Conservation (phyloP, 208 protist species). For the Crithidia brevicula region DNA sequence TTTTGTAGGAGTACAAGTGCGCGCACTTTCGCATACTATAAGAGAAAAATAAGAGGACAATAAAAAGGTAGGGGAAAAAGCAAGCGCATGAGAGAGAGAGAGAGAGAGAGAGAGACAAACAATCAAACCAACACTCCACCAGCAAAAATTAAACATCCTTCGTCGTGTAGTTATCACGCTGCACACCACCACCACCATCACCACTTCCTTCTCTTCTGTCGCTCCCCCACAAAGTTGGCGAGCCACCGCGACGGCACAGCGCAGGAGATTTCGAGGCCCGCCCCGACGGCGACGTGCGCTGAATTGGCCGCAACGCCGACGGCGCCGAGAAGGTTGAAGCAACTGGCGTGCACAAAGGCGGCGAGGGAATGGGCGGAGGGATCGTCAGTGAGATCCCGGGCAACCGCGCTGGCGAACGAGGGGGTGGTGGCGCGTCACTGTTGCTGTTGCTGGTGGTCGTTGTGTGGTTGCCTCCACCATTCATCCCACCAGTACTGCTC, state of each 20-base stretch:
- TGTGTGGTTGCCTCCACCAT: too few species aligned
- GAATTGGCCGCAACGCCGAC: not conserved
- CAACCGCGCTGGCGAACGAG: constrained; percentile 3
- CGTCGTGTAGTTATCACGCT: too few species aligned
- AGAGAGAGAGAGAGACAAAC: not conserved
- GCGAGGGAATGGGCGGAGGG: not conserved
- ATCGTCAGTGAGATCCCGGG: not conserved
- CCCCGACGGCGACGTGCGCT: too few species aligned
- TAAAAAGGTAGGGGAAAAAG: too few species aligned
- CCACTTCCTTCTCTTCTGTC: not conserved
- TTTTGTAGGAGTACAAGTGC: too few species aligned
- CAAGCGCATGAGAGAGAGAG: too few species aligned
- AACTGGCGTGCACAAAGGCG: not conserved
- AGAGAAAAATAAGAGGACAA: too few species aligned
- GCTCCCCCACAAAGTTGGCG: not conserved
- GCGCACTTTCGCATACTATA: too few species aligned
- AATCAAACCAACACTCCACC: too few species aligned
- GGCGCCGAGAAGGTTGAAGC: not conserved
- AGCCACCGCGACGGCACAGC: not conserved
- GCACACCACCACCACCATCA: not conserved
- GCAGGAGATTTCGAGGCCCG: too few species aligned
- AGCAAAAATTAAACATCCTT: too few species aligned
- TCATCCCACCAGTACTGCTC: too few species aligned
- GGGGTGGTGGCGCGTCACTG: not conserved
- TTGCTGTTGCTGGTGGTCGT: not conserved